Conservation (phyloP, 1,139 yeast genomes). For the Nakaseomyces uthaithaninus region DNA sequence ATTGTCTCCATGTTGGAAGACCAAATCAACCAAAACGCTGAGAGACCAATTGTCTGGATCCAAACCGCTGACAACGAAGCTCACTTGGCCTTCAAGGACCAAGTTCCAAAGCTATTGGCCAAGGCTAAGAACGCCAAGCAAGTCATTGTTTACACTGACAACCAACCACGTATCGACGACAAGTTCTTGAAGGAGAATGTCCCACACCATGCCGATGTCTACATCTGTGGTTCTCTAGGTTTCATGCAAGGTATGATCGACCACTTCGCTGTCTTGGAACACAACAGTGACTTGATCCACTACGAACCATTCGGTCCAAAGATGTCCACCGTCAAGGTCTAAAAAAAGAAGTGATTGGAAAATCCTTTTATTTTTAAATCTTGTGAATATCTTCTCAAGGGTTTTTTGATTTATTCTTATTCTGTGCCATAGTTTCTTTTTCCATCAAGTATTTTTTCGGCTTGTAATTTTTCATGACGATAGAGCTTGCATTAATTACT, state of each 20-base stretch:
- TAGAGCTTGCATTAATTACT: not conserved
- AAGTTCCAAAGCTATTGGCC: constrained; percentile 19
- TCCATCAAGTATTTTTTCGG: not conserved
- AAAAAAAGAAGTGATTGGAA: constrained; percentile 5
- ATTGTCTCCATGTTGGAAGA: constrained; percentile 43
- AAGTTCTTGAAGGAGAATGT: constrained; percentile 20
- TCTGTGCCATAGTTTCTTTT: constrained; percentile 5
- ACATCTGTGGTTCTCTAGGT: constrained; percentile 28
- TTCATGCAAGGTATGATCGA: constrained; percentile 27
- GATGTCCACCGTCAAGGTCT: constrained; percentile 26
- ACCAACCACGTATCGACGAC: constrained; percentile 22
- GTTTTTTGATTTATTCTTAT: constrained; percentile 1
- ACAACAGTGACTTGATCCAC: constrained; percentile 22
- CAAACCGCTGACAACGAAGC: constrained; percentile 24
- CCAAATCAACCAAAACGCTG: constrained; percentile 22
- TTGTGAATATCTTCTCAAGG: not conserved
- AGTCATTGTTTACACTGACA: constrained; percentile 20
- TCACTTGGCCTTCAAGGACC: constrained; percentile 23
- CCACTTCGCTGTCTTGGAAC: constrained; percentile 18
- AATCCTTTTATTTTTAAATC: not conserved
- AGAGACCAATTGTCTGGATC: constrained; percentile 30
- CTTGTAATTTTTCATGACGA: not conserved
- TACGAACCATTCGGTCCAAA: constrained; percentile 32
- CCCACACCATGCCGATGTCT: constrained; percentile 26
- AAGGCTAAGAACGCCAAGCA: constrained; percentile 15